Conservation (phyloP, 2,329 filamentous ascomycete genomes). For the Calycina herbarum region DNA sequence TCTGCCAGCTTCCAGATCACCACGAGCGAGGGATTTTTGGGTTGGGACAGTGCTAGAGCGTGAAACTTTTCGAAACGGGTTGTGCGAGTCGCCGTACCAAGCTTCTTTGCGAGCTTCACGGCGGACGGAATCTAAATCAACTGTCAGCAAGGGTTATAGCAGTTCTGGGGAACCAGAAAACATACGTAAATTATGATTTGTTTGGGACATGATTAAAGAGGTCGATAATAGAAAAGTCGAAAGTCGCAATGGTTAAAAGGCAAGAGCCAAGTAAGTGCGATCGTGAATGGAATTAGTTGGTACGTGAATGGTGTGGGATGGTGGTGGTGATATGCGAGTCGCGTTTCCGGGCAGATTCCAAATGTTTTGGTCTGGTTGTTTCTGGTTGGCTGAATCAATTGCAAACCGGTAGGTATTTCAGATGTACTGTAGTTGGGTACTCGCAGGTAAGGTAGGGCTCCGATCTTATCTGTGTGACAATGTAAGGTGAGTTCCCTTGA, state of each 20-base stretch:
- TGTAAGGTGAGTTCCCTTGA: too few relatives aligned
- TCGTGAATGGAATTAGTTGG: background rate
- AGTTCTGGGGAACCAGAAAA: background rate
- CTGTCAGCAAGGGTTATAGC: conserved; percentile 20
- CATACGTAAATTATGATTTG: conserved; percentile 9
- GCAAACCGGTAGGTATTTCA: too few relatives aligned
- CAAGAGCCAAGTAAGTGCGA: background rate
- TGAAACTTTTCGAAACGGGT: conserved; percentile 33
- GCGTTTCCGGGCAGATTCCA: background rate
- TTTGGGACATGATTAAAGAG: background rate
- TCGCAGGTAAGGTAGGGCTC: too few relatives aligned
- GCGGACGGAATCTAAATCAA: conserved; percentile 29
- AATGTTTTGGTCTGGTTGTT: background rate
- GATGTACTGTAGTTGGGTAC: too few relatives aligned
- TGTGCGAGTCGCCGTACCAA: conserved; percentile 35
- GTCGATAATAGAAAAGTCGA: background rate
- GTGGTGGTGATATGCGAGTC: background rate
- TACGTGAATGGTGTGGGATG: background rate
- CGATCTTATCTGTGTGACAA: too few relatives aligned
- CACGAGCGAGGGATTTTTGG: conserved; percentile 5
- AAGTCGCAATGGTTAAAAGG: background rate
- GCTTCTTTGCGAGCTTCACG: conserved; percentile 36
- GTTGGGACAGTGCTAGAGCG: conserved; percentile 25
- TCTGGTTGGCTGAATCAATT: background rate
- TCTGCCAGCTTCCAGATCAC: conserved; percentile 18